phyloP scores from a whole-genome alignment of 2,329 filamentous ascomycete genomes.

The Cercospora nicotianae region DNA sequence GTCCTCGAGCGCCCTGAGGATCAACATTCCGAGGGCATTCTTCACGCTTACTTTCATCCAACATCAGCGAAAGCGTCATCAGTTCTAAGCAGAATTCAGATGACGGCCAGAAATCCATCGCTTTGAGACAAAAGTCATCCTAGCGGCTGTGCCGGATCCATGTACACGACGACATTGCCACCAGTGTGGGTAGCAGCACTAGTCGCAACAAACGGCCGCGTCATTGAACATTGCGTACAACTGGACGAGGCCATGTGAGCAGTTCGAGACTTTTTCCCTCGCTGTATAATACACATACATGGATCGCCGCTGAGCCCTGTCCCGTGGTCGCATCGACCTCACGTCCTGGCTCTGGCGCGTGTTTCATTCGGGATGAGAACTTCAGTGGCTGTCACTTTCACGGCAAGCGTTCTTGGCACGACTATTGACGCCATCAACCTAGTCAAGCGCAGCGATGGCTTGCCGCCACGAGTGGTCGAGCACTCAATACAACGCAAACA shows the following conservation, averaged over 20 bases:
- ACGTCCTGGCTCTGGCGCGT: neutral
- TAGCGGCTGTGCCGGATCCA: slow-evolving; percentile 4
- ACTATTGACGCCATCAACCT: slow-evolving; percentile 32
- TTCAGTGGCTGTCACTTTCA: slow-evolving; percentile 30
- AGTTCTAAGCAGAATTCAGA: neutral
- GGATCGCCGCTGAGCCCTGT: slow-evolving; percentile 6
- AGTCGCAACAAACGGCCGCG: slow-evolving; percentile 10
- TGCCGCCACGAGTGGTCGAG: slow-evolving; percentile 48
- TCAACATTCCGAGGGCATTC: neutral
- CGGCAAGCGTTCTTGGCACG: slow-evolving; percentile 29
- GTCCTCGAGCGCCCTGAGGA: neutral
- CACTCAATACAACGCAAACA: slow-evolving; percentile 54
- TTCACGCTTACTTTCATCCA: neutral
- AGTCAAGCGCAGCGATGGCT: slow-evolving; percentile 31
- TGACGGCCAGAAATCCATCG: neutral
- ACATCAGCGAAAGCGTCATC: neutral
- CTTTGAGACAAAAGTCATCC: neutral
- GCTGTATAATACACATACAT: slow-evolving; percentile 1
- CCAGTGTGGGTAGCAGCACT: slow-evolving; percentile 3
- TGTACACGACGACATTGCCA: slow-evolving; percentile 11
- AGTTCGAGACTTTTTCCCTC: slow-evolving; percentile 6
- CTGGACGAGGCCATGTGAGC: slow-evolving; percentile 2
- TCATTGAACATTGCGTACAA: slow-evolving; percentile 13
- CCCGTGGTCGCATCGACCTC: neutral
- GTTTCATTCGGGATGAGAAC: slow-evolving; percentile 8